phyloP scores from a whole-genome alignment of 2,329 filamentous ascomycete species.

The Colletotrichum abscissum region DNA sequence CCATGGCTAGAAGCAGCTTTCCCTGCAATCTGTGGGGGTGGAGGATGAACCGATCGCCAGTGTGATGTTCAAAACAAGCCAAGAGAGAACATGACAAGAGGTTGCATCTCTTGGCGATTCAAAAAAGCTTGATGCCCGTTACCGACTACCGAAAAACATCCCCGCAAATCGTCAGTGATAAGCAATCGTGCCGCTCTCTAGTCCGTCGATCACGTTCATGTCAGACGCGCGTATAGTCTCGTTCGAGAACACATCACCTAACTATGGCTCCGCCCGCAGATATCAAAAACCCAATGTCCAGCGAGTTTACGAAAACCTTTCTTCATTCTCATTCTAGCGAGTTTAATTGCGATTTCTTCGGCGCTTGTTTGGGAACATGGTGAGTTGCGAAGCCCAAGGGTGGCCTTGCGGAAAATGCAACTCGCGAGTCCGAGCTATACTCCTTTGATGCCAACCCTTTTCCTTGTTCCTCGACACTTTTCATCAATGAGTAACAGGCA shows the following conservation, averaged over 20 bases:
- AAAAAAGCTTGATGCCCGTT: conserved; percentile 1
- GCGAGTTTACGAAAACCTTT: background rate
- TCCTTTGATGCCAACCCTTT: background rate
- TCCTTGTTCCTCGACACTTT: background rate
- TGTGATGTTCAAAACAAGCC: background rate
- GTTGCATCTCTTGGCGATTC: conserved; percentile 8
- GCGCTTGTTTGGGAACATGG: background rate
- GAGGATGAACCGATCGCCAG: background rate
- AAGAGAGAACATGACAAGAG: background rate
- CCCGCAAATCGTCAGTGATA: background rate
- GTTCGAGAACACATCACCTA: background rate
- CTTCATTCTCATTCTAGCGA: background rate
- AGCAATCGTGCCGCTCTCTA: background rate
- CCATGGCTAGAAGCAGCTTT: background rate
- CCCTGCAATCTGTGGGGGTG: background rate
- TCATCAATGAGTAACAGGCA: too few relatives aligned
- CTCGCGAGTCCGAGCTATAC: conserved; percentile 6
- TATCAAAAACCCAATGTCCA: background rate
- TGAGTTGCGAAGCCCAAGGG: background rate
- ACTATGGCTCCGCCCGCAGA: too few relatives aligned
- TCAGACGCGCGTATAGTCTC: background rate
- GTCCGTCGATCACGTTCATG: background rate
- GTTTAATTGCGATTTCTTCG: background rate
- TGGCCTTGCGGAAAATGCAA: background rate
- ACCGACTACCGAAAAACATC: background rate